Base-by-base conservation (phyloP, 2,329 filamentous ascomycete species). In the Verticillium longisporum region DNA sequence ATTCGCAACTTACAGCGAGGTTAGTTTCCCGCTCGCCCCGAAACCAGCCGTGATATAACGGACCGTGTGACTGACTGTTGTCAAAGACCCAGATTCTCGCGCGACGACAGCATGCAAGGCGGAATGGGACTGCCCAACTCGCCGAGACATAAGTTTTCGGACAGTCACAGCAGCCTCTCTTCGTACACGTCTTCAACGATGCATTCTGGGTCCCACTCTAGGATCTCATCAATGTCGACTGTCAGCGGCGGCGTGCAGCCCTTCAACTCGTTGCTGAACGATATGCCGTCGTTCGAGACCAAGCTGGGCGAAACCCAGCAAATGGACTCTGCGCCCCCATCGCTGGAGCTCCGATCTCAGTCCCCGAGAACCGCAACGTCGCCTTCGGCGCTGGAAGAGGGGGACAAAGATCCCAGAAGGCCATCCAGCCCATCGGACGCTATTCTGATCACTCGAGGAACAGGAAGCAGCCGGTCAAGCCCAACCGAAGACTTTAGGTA, bases 151-250 rank as follows among this genome's bases (percentile, higher is more conserved):
- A 79, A 75, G 66, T 76, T 75, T 60, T 83, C 81, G 0, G 77
- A 80, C 65, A 84, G 82, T 65, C 75, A 77, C 59, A 81, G 81
- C 73, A 85, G 79, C 60, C 69, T 82, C 15, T 81, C 81, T 3
- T 82, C 78, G 1, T 79, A 78, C 66, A 75, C 76, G 18, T 79
- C 80, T 2, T 78, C 80, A 2, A 76, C 74, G 1, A 34, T 59
- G 26, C 73, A 73, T 54, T 82, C 80, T 1, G 71, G 73, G 14
- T 73, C 75, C 0, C 81, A 84, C 66, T 85, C 83, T 1, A 75
- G 82, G 41, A 75, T 83, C 57, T 84, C 83, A 1, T 85, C 82
- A 0, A 73, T 79, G 54, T 84, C 83, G 1, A 84, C 81, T 0
- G 73, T 80, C 26, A 77, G 78, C 58, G 57, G 56, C 56, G 77